A percentile compares a stretch with the other conserved stretches of the same genome.
Evolutionary conservation across 78 protist genomes (phyloP).

Genomic region (Dictyostelium capitatum): DNA sequence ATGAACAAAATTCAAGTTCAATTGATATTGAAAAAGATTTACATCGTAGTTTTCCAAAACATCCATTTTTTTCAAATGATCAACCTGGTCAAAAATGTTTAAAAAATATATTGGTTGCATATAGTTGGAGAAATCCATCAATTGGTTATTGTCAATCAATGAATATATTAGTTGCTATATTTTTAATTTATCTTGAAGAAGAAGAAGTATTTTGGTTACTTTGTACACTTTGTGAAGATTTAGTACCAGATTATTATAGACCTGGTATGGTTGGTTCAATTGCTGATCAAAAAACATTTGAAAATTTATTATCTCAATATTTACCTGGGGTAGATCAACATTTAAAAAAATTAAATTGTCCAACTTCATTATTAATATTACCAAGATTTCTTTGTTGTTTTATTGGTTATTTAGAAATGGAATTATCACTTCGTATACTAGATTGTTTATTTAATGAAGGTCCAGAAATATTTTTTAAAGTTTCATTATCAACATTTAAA

Average conservation of each 20-base stretch:
- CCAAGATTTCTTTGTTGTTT: constrained; percentile 83
- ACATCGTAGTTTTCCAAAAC: constrained; percentile 85
- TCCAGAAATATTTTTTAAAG: constrained; percentile 44
- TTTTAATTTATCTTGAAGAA: constrained; percentile 54
- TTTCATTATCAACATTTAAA: constrained; percentile 54
- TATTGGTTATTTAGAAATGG: constrained; percentile 62
- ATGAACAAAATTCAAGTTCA: constrained; percentile 32
- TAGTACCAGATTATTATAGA: constrained; percentile 76
- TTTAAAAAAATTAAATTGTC: constrained; percentile 47
- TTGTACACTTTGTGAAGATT: constrained; percentile 52
- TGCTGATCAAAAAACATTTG: constrained; percentile 81
- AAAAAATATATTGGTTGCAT: constrained; percentile 74
- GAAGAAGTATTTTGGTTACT: constrained; percentile 83
- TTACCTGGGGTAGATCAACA: constrained; percentile 26
- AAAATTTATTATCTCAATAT: constrained; percentile 11
- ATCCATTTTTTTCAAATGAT: constrained; percentile 72
- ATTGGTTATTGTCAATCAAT: constrained; percentile 87
- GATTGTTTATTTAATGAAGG: constrained; percentile 82
- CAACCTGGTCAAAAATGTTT: constrained; percentile 76
- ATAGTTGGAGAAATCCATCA: constrained; percentile 74
- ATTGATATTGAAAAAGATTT: constrained; percentile 60
- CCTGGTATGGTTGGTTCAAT: constrained; percentile 81
- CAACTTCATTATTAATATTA: constrained; percentile 38
- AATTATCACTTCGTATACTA: constrained; percentile 43
- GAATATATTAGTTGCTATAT: constrained; percentile 72